Conservation (phyloP, 2,329 filamentous ascomycete genomes). For the Lachnellula suecica region DNA sequence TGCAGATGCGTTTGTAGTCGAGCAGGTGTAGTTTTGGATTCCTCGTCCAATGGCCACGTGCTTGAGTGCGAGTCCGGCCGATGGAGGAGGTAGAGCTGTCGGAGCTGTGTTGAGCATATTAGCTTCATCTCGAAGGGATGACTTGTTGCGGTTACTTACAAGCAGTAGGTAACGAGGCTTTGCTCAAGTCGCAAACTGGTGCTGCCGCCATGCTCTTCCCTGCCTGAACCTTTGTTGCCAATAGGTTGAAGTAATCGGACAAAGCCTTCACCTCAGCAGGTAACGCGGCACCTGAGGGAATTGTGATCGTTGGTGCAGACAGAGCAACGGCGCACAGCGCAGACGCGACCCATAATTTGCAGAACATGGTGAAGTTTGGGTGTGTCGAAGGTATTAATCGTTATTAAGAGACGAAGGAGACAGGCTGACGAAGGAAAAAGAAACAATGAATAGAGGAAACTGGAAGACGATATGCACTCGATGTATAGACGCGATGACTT, state of each 20-base stretch:
- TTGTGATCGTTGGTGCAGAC: constrained; percentile 28
- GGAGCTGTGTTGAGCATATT: constrained; percentile 42
- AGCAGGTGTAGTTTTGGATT: constrained; percentile 93
- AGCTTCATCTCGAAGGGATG: not conserved
- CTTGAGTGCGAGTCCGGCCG: constrained; percentile 60
- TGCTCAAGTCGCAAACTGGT: constrained; percentile 54
- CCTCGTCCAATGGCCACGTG: constrained; percentile 87
- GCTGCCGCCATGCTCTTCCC: constrained; percentile 41
- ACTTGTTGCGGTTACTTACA: constrained; percentile 35
- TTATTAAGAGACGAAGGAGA: constrained; percentile 1
- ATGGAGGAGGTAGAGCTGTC: constrained; percentile 58
- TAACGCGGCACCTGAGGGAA: constrained; percentile 18
- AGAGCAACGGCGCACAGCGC: constrained; percentile 46
- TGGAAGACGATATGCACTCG: constrained; percentile 8
- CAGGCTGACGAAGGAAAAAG: constrained; percentile 2
- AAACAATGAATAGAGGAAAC: constrained; percentile 10
- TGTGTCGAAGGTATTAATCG: constrained; percentile 9
- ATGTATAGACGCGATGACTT: constrained; percentile 7
- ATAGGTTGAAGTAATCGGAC: constrained; percentile 60
- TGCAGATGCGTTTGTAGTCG: constrained; percentile 55
- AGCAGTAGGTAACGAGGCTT: constrained; percentile 50
- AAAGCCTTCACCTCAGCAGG: constrained; percentile 38
- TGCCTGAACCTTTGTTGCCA: constrained; percentile 54
- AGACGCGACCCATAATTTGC: constrained; percentile 46
- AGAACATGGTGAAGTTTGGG: constrained; percentile 44